phyloP scores from a whole-genome alignment of 2,329 filamentous ascomycete species.

The Fusarium subglutinans region DNA sequence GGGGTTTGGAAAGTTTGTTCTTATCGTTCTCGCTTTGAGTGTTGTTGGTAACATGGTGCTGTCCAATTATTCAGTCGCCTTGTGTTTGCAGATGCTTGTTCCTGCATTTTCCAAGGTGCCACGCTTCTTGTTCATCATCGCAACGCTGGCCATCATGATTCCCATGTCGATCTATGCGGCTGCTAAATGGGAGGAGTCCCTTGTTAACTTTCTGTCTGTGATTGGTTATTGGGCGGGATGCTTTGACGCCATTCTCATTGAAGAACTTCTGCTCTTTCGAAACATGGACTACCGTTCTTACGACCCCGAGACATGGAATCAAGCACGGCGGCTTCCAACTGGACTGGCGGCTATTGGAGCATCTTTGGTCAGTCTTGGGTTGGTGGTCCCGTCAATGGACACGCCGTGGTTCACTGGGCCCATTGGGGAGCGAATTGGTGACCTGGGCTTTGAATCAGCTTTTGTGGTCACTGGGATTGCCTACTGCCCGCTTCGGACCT shows the following conservation, averaged over 20 bases:
- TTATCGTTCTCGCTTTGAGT: conserved; percentile 46
- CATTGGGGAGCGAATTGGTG: conserved; percentile 53
- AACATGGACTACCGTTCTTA: conserved; percentile 51
- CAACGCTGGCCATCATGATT: conserved; percentile 54
- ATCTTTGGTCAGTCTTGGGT: conserved; percentile 53
- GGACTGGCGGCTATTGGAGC: conserved; percentile 56
- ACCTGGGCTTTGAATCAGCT: conserved; percentile 57
- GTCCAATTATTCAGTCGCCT: conserved; percentile 52
- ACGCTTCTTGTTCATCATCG: conserved; percentile 53
- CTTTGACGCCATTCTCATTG: conserved; percentile 54
- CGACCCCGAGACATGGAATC: conserved; percentile 56
- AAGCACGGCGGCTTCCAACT: conserved; percentile 51
- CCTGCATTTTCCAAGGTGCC: conserved; percentile 53
- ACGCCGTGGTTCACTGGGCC: conserved; percentile 57
- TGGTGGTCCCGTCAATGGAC: conserved; percentile 54
- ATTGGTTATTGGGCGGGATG: conserved; percentile 59
- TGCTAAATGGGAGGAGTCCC: conserved; percentile 51
- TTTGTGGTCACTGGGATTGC: conserved; percentile 53
- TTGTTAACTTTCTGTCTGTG: conserved; percentile 55
- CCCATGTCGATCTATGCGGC: conserved; percentile 55
- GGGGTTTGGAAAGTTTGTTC: conserved; percentile 50
- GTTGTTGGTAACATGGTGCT: conserved; percentile 51
- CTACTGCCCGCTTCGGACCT: conserved; percentile 50
- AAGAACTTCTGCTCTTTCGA: conserved; percentile 57
- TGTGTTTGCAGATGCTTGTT: conserved; percentile 55